Evolutionary conservation across 2,329 filamentous ascomycete species (phyloP).

Genomic region (Aspergillus sp.): DNA sequence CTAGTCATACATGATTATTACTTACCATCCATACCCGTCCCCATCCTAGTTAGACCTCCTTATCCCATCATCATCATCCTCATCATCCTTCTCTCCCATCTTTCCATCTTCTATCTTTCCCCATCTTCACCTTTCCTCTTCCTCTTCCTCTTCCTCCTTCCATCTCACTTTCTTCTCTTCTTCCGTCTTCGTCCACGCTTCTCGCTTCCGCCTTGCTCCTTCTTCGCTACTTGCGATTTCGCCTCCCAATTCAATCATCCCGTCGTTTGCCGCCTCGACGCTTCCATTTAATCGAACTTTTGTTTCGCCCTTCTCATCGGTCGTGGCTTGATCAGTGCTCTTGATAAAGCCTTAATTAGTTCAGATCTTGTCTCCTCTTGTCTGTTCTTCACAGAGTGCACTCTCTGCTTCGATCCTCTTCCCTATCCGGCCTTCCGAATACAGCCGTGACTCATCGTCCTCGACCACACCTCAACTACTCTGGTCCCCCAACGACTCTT

Average conservation of each 20-base stretch:
- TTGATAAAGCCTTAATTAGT: slow-evolving; percentile 2
- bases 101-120: slow-evolving; percentile 10
- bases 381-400: background rate
- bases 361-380: slow-evolving; percentile 6
- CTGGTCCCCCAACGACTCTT: slow-evolving; percentile 1
- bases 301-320: slow-evolving; percentile 1
- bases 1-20: background rate
- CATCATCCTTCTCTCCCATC: slow-evolving; percentile 8
- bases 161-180: slow-evolving; percentile 10
- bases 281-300: too few relatives aligned
- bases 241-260: slow-evolving; percentile 3
- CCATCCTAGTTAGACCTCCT: background rate
- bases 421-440: slow-evolving; percentile 9
- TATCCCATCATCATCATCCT: background rate
- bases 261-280: background rate
- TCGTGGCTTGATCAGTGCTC: slow-evolving; percentile 6
- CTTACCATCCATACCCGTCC: background rate
- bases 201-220: background rate
- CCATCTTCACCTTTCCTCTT: slow-evolving; percentile 6
- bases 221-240: background rate
- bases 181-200: slow-evolving; percentile 6
- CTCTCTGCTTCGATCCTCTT: slow-evolving; percentile 11
- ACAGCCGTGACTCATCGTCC: background rate
- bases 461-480: slow-evolving; percentile 12
- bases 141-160: slow-evolving; percentile 8